phyloP scores from a whole-genome alignment of 495 filamentous ascomycete species.

The Chaetomium fimeti region DNA sequence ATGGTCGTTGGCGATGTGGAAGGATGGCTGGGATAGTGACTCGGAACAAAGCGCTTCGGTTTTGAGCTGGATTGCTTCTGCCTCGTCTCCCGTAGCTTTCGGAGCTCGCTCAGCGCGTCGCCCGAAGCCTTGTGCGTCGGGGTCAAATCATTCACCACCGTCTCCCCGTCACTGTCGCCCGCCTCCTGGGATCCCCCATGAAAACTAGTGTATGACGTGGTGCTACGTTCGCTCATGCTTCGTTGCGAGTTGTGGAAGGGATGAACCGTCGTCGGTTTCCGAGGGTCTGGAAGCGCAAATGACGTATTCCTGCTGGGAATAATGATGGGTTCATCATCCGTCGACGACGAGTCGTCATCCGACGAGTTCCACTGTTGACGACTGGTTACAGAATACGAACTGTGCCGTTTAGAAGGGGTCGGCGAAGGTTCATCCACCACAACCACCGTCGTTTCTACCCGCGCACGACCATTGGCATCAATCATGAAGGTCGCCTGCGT shows the following conservation, averaged over 20 bases:
- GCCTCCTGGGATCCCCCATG: constrained; percentile 38
- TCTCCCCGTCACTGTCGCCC: constrained; percentile 57
- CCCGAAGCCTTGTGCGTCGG: constrained; percentile 35
- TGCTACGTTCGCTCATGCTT: constrained; percentile 47
- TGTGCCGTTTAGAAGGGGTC: constrained; percentile 33
- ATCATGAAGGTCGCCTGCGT: constrained; percentile 67
- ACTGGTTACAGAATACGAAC: constrained; percentile 29
- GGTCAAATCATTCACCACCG: constrained; percentile 49
- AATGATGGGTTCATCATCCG: constrained; percentile 65
- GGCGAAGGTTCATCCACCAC: constrained; percentile 43
- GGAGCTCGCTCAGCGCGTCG: constrained; percentile 61
- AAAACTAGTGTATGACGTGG: constrained; percentile 38
- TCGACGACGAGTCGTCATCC: constrained; percentile 52
- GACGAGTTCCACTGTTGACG: constrained; percentile 43
- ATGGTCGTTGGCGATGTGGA: constrained; percentile 62
- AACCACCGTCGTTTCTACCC: constrained; percentile 64
- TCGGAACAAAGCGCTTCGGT: constrained; percentile 25
- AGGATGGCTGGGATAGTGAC: constrained; percentile 26
- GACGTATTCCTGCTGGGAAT: constrained; percentile 62
- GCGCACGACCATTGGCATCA: constrained; percentile 68
- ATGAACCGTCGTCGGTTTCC: constrained; percentile 47
- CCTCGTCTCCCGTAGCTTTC: constrained; percentile 67
- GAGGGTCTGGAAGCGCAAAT: constrained; percentile 58
- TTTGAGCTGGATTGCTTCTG: constrained; percentile 50
- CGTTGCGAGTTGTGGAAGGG: constrained; percentile 56